A percentile compares a stretch with the other conserved stretches of the same genome.
Conservation (phyloP, 177 flowering plant species). For the Vitis hybrid region DNA sequence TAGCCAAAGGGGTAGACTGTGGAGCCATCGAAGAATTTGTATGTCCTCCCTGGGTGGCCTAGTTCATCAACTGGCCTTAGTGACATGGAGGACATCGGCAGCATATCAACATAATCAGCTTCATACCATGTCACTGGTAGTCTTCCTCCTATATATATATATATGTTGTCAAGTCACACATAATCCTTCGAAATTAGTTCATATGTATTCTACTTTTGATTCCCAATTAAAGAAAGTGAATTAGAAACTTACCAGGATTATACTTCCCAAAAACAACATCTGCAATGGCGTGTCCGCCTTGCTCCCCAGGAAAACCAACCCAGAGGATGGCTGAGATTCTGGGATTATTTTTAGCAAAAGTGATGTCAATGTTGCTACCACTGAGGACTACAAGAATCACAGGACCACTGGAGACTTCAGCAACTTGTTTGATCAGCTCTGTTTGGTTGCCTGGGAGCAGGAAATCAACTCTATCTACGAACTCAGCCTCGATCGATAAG, state of each 20-base stretch:
- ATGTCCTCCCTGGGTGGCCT: no score
- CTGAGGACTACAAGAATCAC: conserved; percentile 35
- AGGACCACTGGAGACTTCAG: conserved; percentile 25
- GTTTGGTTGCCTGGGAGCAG: conserved; percentile 18
- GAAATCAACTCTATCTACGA: conserved; percentile 20
- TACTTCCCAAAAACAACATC: conserved; percentile 35
- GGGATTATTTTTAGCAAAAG: conserved; percentile 32
- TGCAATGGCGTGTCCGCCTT: conserved; percentile 42
- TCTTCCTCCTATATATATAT: no score
- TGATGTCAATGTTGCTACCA: conserved; percentile 38
- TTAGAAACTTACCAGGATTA: conserved; percentile 23
- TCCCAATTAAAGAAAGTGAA: no score
- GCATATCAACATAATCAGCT: no score
- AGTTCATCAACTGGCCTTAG: no score
- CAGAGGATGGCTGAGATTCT: conserved; percentile 32
- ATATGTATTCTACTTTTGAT: no score
- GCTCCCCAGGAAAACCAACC: conserved; percentile 50
- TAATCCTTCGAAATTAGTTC: no score
- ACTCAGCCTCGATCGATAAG: conserved; percentile 20
- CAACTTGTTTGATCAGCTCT: conserved; percentile 12
- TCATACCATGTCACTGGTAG: no score
- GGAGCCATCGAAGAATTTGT: no score
- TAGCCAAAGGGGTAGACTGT: no score
- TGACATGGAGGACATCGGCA: no score
- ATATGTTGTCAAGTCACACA: no score